Evolutionary conservation across 139 green algal species (phyloP), one percentile per base, ranked within the genome.

Genomic region (Chlamydomonas eustigma): DNA sequence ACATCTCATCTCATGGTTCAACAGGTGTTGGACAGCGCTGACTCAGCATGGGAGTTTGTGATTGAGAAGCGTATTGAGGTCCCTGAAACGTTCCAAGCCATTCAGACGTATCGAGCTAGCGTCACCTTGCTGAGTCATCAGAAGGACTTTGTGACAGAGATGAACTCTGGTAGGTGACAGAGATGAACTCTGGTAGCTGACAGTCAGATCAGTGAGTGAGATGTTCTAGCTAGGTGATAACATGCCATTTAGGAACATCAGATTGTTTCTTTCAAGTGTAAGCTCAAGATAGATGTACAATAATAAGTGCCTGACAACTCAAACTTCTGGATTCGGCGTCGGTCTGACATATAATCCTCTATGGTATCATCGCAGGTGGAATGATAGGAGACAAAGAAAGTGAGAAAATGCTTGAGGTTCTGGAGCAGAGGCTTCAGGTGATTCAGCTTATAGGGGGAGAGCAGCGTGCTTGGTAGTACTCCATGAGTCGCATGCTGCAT

Each of bases 81-180:
- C 6, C 37, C 68, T 39, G 65, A 72, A 34, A 72, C 65, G 8
- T 72, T 72, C 65, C 81, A 80, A 2, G 81, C 86, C 28, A 93
- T 97, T 50, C 92, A 96, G 82, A 94, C 88, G 4, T 95, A 97
- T 88, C 84, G 93, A 1, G 89, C 88, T 3, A 75, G 37, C 6
- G 37, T 75, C 36, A 63, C 32, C 37, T 25, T 97, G 70, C 88
- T 97, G 37, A 80, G 84, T 18, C 89, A 94, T 77, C 90, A 95
- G 81, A 35, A 83, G 32, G 68, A 76, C n/a, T 97, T 94, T 76
- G 79, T 97, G 6, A 67, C 89, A 36, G 82, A 92, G 77, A 80
- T 95, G 77, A 80, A 64, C 51, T 28, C 44, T 28, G 44, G 44
- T 58, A 18, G 12, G 44, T 58, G 44, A 28, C 12, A 58, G 44